Base-by-base conservation (phyloP, 2,329 filamentous ascomycete species). In the Botrytis deweyae region DNA sequence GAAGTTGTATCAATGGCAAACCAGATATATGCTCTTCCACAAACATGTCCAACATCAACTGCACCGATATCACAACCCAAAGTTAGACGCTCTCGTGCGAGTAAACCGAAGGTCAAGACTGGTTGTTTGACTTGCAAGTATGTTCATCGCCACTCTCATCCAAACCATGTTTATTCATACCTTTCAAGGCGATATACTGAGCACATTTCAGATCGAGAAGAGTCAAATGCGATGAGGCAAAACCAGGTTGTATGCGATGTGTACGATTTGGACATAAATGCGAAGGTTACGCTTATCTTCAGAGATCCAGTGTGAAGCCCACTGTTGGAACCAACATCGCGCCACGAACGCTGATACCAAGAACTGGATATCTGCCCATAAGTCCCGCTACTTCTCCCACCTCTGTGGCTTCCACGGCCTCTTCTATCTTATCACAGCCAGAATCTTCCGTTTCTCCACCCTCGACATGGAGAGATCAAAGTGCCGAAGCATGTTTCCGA, bases 111-210 rank as follows among this genome's bases (percentile, higher is more conserved):
- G 70, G 79, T 80, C 46, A 80, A 78, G 71, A 81, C 78, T 20
- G 80, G 80, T 6, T 81, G 80, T 74, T 76, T 76, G 68, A 81
- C 80, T 59, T 81, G 80, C 79, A 81, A 80, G 79, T 81, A 75
- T 65, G 79, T 79, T 65, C 36, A 29, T 40, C 38, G 65, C 36
- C 38, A 44, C 29, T 61, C 46, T 52, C 36, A 18, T 18, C 55
- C 25, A 52, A 42, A 18, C 33, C 8, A 29, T 29, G 6, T 49
- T 10, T 29, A 46, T 65, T 25, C 29, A 25, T 33, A 49, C 22
- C 42, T 52, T 66, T 29, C 29, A 55, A 22, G 25, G 18, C 49
- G 14, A 68, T 68, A 40, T 68, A 33, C 66, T 68, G 66, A 68
- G 38, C 36, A 18, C 25, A 58, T 58, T 42, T 42, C 55, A 81